Conservation (phyloP, 306 rosid species). For the Vigna hirtella region DNA sequence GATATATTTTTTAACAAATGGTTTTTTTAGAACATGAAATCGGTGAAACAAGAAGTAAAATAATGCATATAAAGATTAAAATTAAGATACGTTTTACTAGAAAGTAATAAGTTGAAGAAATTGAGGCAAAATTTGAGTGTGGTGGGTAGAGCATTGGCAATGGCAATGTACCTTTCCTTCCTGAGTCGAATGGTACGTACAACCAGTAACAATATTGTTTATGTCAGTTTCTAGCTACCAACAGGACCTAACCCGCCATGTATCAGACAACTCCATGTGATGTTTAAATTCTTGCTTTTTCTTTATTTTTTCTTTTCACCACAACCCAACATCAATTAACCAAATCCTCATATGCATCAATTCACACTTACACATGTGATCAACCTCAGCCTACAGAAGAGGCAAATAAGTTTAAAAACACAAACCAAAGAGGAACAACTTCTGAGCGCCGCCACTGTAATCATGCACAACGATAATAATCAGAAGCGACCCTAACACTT, state of each 20-base stretch:
- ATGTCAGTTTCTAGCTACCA: constrained; percentile 45
- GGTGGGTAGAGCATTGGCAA: background rate
- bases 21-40: no score
- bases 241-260: constrained; percentile 47
- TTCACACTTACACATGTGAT: constrained; percentile 18
- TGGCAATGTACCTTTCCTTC: background rate
- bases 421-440: constrained; percentile 71
- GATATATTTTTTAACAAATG: no score
- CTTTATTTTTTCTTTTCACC: background rate
- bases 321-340: constrained; percentile 39
- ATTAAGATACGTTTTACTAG: no score
- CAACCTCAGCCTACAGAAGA: constrained; percentile 33
- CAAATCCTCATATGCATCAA: constrained; percentile 3
- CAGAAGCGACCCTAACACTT: constrained; percentile 46
- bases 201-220: constrained; percentile 38
- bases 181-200: constrained; percentile 49
- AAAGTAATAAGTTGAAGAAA: constrained; percentile 9
- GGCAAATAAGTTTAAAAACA: constrained; percentile 6
- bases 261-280: constrained; percentile 82
- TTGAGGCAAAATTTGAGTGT: constrained; percentile 31
- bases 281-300: constrained; percentile 57
- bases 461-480: constrained; percentile 67
- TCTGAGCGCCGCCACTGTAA: constrained; percentile 94
- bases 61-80: no score
- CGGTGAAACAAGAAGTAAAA: no score